Conservation (phyloP, 1,139 yeast genomes). For the Zygotorulaspora mrakii region DNA sequence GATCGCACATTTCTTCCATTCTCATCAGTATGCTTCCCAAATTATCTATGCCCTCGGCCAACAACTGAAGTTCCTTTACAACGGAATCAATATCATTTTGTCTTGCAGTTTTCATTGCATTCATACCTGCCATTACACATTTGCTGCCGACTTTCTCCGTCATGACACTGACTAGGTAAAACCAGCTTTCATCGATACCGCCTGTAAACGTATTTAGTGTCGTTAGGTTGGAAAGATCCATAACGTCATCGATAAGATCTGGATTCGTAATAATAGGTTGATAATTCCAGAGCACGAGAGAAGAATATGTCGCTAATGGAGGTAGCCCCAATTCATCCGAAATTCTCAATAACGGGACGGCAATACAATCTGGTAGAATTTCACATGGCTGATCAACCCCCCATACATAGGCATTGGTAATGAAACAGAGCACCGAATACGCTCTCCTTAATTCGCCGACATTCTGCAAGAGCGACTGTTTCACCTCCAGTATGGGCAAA, state of each 20-base stretch:
- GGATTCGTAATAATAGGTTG: conserved; percentile 49
- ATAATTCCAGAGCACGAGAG: conserved; percentile 86
- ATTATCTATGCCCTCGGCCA: conserved; percentile 70
- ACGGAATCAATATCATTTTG: conserved; percentile 33
- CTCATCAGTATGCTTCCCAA: conserved; percentile 72
- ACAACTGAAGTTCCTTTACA: conserved; percentile 27
- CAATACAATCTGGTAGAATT: conserved; percentile 60
- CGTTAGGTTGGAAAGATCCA: conserved; percentile 64
- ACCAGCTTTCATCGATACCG: conserved; percentile 89
- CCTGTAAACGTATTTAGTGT: conserved; percentile 87
- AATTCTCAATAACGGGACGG: conserved; percentile 63
- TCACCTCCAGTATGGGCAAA: conserved; percentile 52
- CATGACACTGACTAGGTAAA: conserved; percentile 80
- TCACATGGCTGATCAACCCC: conserved; percentile 65
- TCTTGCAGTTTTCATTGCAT: conserved; percentile 58
- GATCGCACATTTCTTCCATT: conserved; percentile 95
- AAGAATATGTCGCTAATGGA: conserved; percentile 84
- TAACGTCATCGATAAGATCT: conserved; percentile 39
- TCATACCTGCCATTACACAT: conserved; percentile 55
- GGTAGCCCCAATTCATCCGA: conserved; percentile 67
- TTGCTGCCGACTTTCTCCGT: conserved; percentile 81
- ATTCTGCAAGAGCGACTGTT: conserved; percentile 26
- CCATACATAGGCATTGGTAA: conserved; percentile 91
- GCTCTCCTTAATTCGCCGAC: conserved; percentile 68
- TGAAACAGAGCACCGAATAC: conserved; percentile 68